These are phyloP conservation scores for Gillenia trifoliata DNA, from an alignment of 306 rosid genomes.

Conservation along the genomic window DNA sequence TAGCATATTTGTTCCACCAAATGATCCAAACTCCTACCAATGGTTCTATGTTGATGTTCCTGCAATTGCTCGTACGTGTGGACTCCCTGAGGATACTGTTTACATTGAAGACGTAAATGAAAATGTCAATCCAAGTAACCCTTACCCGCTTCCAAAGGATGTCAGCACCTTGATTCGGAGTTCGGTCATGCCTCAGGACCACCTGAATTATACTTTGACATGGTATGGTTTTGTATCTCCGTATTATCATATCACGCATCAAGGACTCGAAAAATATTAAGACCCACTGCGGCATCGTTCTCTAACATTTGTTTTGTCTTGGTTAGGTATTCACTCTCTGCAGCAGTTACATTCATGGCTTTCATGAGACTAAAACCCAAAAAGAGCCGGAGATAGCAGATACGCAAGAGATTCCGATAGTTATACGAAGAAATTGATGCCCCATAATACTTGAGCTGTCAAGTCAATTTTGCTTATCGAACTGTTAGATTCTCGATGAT, in stretches of 20 bases:
- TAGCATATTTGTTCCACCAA: slow-evolving; percentile 91
- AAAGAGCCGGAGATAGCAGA: slow-evolving; percentile 46
- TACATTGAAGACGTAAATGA: slow-evolving; percentile 70
- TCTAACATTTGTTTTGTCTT: slow-evolving; percentile 6
- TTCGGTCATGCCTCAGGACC: slow-evolving; percentile 94
- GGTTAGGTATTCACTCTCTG: slow-evolving; percentile 86
- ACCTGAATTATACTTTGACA: slow-evolving; percentile 82
- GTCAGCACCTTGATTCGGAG: slow-evolving; percentile 65
- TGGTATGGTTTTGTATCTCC: slow-evolving; percentile 44
- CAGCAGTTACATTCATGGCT: slow-evolving; percentile 94
- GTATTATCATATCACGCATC: neutral
- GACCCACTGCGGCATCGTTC: neutral
- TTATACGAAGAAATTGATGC: neutral
- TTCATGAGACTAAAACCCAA: slow-evolving; percentile 60
- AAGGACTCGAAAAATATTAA: too few relatives aligned
- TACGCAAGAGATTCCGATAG: neutral
- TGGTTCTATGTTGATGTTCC: slow-evolving; percentile 98
- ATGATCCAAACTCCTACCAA: slow-evolving; percentile 69
- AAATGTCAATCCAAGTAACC: slow-evolving; percentile 73
- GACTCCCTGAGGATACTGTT: slow-evolving; percentile 66
- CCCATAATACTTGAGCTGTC: neutral
- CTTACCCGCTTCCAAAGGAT: slow-evolving; percentile 88
- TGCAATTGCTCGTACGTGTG: slow-evolving; percentile 56
- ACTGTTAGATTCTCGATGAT: neutral
- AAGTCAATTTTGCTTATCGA: neutral